These are phyloP conservation scores for Cladobotryum protrusum DNA, from an alignment of 2,329 filamentous ascomycete species.

Conservation along the genomic window DNA sequence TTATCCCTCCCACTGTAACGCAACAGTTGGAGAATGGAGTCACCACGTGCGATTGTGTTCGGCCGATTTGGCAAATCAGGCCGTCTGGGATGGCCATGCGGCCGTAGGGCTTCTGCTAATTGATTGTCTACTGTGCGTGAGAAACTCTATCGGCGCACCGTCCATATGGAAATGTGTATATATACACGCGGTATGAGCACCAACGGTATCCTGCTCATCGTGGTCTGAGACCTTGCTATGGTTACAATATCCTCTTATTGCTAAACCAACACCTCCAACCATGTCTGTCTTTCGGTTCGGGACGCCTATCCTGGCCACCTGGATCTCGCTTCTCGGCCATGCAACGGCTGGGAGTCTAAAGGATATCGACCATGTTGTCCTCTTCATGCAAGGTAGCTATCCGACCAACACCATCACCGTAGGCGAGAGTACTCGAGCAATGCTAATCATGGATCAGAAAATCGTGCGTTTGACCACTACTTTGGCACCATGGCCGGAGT, in stretches of 20 bases:
- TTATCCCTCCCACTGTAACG: background rate
- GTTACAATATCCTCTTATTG: too few relatives aligned
- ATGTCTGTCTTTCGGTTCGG: constrained; percentile 5
- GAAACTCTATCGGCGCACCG: too few relatives aligned
- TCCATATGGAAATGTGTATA: too few relatives aligned
- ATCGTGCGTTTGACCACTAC: constrained; percentile 39
- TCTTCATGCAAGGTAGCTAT: constrained; percentile 46
- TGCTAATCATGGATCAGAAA: constrained; percentile 18
- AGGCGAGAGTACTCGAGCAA: background rate
- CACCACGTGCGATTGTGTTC: background rate
- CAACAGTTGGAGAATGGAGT: background rate
- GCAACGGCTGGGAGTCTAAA: constrained; percentile 11
- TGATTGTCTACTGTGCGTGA: too few relatives aligned
- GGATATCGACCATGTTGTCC: constrained; percentile 51
- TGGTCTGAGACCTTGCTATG: too few relatives aligned
- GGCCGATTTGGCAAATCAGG: constrained; percentile 3
- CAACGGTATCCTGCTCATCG: too few relatives aligned
- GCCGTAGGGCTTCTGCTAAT: too few relatives aligned
- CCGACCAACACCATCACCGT: too few relatives aligned
- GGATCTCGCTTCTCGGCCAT: constrained; percentile 1
- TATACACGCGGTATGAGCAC: too few relatives aligned
- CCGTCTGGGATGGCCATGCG: background rate
- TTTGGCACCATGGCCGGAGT: constrained; percentile 51
- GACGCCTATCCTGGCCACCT: background rate
- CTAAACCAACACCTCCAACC: background rate